Evolutionary conservation across 1,284 basidiomycete genomes (phyloP).

Genomic region (Ceratorhiza oryzae-sativae): DNA sequence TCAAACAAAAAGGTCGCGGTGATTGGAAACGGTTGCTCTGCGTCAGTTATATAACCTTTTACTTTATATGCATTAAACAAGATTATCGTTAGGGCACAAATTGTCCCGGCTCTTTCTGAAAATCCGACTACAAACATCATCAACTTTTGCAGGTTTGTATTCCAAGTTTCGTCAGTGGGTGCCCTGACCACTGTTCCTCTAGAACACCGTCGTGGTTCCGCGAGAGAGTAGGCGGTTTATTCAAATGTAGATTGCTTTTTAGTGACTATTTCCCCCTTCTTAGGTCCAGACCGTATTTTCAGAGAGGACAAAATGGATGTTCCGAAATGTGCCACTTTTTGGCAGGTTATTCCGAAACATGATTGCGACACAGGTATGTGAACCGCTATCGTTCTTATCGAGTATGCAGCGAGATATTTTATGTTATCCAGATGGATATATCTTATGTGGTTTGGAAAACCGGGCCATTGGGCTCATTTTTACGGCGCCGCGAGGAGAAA

Average conservation of each 20-base stretch:
- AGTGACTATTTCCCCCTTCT: not conserved
- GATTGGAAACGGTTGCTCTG: conserved; percentile 32
- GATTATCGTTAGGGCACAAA: conserved; percentile 1
- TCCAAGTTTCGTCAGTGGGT: not conserved
- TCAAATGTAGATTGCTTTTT: not conserved
- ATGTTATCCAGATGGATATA: not conserved
- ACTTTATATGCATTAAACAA: not conserved
- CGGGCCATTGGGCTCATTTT: not conserved
- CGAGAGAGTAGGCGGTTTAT: not conserved
- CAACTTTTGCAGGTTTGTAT: conserved; percentile 20
- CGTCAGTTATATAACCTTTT: not conserved
- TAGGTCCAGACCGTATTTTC: conserved; percentile 6
- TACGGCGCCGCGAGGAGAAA: conserved; percentile 25
- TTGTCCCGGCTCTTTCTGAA: conserved; percentile 4
- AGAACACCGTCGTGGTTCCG: conserved; percentile 31
- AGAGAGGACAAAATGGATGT: conserved; percentile 47
- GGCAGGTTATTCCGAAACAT: conserved; percentile 58
- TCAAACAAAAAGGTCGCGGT: conserved; percentile 21
- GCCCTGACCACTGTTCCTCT: not conserved
- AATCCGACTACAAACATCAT: conserved; percentile 13
- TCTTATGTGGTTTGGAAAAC: not conserved
- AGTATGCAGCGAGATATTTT: not conserved
- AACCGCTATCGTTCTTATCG: not conserved
- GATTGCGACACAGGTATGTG: conserved; percentile 56
- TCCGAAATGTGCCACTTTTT: conserved; percentile 58